A percentile compares a stretch with the other conserved stretches of the same genome.
phyloP scores from a whole-genome alignment of 2,329 filamentous ascomycete species.

The Colletotrichum sp. region DNA sequence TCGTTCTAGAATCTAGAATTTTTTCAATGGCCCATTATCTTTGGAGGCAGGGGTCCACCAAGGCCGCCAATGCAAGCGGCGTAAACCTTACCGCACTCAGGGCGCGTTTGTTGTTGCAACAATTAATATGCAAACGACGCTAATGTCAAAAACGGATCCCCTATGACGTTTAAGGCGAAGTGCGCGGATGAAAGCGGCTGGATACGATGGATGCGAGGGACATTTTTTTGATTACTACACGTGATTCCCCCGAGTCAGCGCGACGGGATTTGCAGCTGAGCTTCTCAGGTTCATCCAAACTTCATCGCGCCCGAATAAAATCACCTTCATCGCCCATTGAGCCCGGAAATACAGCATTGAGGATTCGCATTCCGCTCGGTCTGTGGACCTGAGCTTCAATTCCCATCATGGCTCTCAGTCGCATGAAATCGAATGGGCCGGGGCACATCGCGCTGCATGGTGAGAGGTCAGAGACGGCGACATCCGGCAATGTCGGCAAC shows the following conservation, averaged over 20 bases:
- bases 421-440: conserved; percentile 29
- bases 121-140: not conserved
- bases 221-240: not conserved
- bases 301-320: not conserved
- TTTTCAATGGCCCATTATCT: not conserved
- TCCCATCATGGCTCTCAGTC: conserved; percentile 29
- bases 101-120: not conserved
- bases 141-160: not conserved
- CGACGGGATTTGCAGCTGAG: not conserved
- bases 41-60: not conserved
- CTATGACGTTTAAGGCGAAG: conserved; percentile 1
- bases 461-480: conserved; percentile 22
- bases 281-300: not conserved
- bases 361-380: not conserved
- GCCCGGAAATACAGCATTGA: not conserved
- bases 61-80: conserved; percentile 6
- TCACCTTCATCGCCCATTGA: not conserved
- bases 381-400: not conserved
- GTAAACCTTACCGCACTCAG: not conserved
- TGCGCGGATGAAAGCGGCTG: not conserved
- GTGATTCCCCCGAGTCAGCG: conserved; percentile 4
- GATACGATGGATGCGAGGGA: not conserved
- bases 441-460: conserved; percentile 31
- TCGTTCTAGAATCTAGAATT: not conserved
- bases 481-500: conserved; percentile 29